Evolutionary conservation across 75 land plant species (phyloP), one percentile per base, ranked within the genome.

Genomic region (Pinus tabuliformis): DNA sequence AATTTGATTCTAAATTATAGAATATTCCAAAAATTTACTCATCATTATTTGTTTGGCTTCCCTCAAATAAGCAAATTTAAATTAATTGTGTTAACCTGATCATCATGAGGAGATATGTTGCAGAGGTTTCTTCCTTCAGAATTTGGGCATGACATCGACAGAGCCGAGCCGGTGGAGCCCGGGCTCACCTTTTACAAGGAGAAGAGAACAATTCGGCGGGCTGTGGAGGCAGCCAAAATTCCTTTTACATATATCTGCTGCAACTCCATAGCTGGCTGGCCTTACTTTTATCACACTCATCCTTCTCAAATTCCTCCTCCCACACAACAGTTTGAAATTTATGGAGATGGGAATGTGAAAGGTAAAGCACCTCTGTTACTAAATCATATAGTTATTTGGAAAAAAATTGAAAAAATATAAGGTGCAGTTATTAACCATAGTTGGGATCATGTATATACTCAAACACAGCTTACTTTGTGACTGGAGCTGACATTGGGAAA

Each of bases 261-360:
- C 57, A 73, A 65, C 60, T 61, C 74, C 75, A 70, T 84, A 64
- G 66, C 81, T 4, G 81, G 86, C 2, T 84, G 59, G 59, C 58
- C 83, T 18, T 49, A 65, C 30, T 57, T 62, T n/a, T 24, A 70
- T 58, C 20, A 83, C 13, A 84, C 33, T 28, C 78, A 77, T 39
- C 72, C 73, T 37, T 62, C 64, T 54, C 45, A 36, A 26, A 8
- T 77, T 16, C 73, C 74, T 63, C 78, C 78, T 26, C 78, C 78
- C 17, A 26, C 30, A 3, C 54, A 77, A 52, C 15, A 59, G 42
- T 24, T 84, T 39, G 58, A 58, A 58, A 70, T 84, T 59, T 77
- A 75, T n/a, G 86, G 86, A 15, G 70, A 76, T 28, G 86, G 86
- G 9, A 62, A 84, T 54, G 63, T 56, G 22, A 83, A 83, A 63